phyloP scores from a whole-genome alignment of 352 stramenopile species.

The Globisporangium camurandrum region DNA sequence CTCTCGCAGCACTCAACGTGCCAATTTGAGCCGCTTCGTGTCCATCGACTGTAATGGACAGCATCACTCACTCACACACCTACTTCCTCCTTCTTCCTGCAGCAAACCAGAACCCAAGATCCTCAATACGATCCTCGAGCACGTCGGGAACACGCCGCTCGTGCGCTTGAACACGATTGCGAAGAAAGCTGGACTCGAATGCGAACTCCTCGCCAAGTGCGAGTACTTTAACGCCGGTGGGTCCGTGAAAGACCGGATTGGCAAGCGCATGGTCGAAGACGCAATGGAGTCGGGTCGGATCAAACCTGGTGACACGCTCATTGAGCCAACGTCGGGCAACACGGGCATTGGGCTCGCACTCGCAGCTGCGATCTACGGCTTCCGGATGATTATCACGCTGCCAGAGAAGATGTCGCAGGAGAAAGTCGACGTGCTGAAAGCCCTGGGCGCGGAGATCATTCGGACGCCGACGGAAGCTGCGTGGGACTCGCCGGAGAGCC shows the following conservation, averaged over 20 bases:
- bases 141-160: constrained; percentile 93
- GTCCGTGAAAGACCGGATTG: constrained; percentile 89
- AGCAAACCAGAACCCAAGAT: constrained; percentile 70
- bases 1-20: too few relatives aligned
- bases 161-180: constrained; percentile 89
- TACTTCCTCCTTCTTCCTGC: constrained; percentile 1
- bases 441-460: constrained; percentile 93
- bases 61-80: neutral
- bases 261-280: constrained; percentile 88
- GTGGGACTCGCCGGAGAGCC: constrained; percentile 92
- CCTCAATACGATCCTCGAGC: constrained; percentile 90
- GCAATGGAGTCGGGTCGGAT: constrained; percentile 89
- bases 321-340: constrained; percentile 98
- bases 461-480: constrained; percentile 92
- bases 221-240: constrained; percentile 95
- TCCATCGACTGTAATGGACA: too few relatives aligned
- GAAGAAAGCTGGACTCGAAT: constrained; percentile 76
- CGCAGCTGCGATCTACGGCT: constrained; percentile 94
- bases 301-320: constrained; percentile 91
- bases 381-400: constrained; percentile 89
- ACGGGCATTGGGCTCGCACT: constrained; percentile 96
- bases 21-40: too few relatives aligned
- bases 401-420: constrained; percentile 95
- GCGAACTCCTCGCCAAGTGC: constrained; percentile 92
- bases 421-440: constrained; percentile 94